Conservation (phyloP, 2,329 filamentous ascomycete genomes). For the Sclerotinia minor region DNA sequence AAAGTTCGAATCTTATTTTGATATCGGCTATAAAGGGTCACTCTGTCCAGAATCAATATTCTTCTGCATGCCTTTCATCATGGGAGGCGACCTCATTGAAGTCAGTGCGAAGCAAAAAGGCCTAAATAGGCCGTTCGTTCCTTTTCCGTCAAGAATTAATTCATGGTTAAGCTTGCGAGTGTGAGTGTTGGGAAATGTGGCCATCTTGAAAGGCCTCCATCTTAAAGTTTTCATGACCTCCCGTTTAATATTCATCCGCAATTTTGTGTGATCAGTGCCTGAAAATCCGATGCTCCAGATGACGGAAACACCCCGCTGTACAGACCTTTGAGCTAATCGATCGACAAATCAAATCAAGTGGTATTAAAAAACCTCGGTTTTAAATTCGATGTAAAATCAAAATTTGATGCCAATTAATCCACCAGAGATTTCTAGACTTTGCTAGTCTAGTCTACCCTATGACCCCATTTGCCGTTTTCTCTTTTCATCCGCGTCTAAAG, state of each 20-base stretch:
- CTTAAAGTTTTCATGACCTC: neutral
- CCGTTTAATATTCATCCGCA: neutral
- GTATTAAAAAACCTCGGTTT: neutral
- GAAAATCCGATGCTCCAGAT: neutral
- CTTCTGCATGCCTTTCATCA: neutral
- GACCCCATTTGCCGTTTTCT: conserved; percentile 1
- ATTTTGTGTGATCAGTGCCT: neutral
- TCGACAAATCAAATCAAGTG: neutral
- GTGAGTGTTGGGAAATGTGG: neutral
- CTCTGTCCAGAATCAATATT: neutral
- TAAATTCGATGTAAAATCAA: neutral
- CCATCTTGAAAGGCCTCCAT: neutral
- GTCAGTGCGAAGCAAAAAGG: neutral
- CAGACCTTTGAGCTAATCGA: neutral
- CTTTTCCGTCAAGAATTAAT: neutral
- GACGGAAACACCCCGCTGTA: neutral
- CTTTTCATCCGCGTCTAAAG: neutral
- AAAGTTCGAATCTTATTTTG: neutral
- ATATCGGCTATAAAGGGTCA: too few species aligned
- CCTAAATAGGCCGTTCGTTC: neutral
- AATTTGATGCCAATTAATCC: neutral
- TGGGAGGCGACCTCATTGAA: neutral
- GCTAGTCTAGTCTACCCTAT: neutral
- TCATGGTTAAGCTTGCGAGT: neutral
- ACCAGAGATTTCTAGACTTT: neutral